A percentile compares a stretch with the other conserved stretches of the same genome.
Conservation (phyloP, 2,329 filamentous ascomycete species). For the Arthrinium puccinioides region DNA sequence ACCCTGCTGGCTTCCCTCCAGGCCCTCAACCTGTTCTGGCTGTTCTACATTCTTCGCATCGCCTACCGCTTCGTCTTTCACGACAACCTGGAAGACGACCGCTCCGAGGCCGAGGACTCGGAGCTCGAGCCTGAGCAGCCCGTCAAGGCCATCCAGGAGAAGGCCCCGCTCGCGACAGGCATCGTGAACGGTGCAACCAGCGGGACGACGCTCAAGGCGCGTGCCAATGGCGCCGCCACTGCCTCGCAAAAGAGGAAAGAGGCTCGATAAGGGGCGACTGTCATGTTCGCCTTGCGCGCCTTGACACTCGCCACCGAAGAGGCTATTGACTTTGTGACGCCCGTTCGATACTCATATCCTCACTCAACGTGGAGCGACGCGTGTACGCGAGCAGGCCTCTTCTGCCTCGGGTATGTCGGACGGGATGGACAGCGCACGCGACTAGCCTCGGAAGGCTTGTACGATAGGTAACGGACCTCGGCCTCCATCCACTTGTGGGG, state of each 20-base stretch:
- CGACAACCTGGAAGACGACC: constrained; percentile 59
- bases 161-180: constrained; percentile 14
- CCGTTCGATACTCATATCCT: too few species aligned
- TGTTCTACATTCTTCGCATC: constrained; percentile 70
- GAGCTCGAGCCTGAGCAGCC: constrained; percentile 38
- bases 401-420: too few species aligned
- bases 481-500: too few species aligned
- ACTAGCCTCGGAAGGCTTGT: too few species aligned
- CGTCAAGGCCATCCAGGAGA: constrained; percentile 12
- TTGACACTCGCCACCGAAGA: too few species aligned
- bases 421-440: too few species aligned
- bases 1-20: constrained; percentile 60
- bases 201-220: constrained; percentile 11
- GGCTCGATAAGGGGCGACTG: constrained; percentile 1
- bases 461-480: too few species aligned
- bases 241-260: constrained; percentile 15
- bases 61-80: constrained; percentile 62
- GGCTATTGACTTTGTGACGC: too few species aligned
- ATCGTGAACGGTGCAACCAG: constrained; percentile 16
- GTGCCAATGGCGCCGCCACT: constrained; percentile 10
- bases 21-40: constrained; percentile 74
- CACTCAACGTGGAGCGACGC: too few species aligned
- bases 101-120: constrained; percentile 62
- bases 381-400: too few species aligned
- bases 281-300: too few species aligned